Percentiles rank a stretch among this genome's conserved stretches.
These are phyloP conservation scores for Emergomyces africanus DNA, from an alignment of 2,329 filamentous ascomycete genomes.

Conservation along the genomic window DNA sequence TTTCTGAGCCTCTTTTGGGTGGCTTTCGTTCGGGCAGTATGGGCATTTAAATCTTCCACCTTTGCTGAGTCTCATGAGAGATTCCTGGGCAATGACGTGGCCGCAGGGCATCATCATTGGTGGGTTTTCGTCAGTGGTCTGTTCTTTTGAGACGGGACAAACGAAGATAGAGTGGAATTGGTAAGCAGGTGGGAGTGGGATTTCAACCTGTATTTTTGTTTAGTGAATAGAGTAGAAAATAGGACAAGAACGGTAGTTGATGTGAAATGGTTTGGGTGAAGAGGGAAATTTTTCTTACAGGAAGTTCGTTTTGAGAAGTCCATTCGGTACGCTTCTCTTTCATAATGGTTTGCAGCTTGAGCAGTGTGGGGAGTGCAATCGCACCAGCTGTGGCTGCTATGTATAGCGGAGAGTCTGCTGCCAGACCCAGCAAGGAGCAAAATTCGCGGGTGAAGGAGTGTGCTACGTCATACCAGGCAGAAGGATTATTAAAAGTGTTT, in stretches of 20 bases:
- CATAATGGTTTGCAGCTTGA: slow-evolving; percentile 82
- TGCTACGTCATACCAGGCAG: slow-evolving; percentile 71
- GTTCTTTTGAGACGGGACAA: slow-evolving; percentile 92
- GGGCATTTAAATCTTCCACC: slow-evolving; percentile 82
- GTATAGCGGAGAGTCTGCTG: slow-evolving; percentile 84
- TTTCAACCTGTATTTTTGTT: slow-evolving; percentile 41
- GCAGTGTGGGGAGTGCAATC: slow-evolving; percentile 75
- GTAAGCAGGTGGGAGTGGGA: slow-evolving; percentile 50
- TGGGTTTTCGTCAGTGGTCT: slow-evolving; percentile 83
- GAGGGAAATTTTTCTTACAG: slow-evolving; percentile 47
- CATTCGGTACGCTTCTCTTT: slow-evolving; percentile 84
- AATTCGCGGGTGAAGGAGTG: slow-evolving; percentile 88
- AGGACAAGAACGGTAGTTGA: slow-evolving; percentile 16
- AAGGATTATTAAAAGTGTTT: slow-evolving; percentile 60
- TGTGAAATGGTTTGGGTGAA: slow-evolving; percentile 37
- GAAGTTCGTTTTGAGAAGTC: slow-evolving; percentile 83
- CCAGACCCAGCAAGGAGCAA: slow-evolving; percentile 79
- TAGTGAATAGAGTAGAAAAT: neutral
- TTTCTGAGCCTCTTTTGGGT: slow-evolving; percentile 60
- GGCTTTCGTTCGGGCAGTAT: slow-evolving; percentile 80
- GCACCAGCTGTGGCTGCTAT: slow-evolving; percentile 84
- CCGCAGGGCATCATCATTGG: slow-evolving; percentile 96
- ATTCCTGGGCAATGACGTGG: slow-evolving; percentile 82
- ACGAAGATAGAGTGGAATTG: slow-evolving; percentile 94
- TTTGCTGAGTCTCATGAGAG: slow-evolving; percentile 66